phyloP scores from a whole-genome alignment of 2,329 filamentous ascomycete genomes.

The Nectriaceae sp. region DNA sequence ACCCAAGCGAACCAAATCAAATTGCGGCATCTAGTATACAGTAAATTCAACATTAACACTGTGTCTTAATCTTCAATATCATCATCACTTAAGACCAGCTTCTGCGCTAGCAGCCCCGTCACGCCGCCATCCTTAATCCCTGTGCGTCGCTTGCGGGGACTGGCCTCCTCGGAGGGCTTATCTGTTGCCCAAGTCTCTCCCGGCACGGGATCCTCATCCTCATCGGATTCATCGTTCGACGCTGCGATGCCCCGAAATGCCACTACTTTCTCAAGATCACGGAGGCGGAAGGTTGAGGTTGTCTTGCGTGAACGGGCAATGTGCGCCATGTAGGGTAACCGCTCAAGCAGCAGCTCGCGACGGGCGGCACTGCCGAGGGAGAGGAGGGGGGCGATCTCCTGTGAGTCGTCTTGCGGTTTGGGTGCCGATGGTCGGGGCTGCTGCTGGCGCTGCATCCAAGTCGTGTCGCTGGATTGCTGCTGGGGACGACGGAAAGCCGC shows the following conservation, averaged over 20 bases:
- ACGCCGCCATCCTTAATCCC: slow-evolving; percentile 40
- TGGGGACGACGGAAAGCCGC: slow-evolving; percentile 50
- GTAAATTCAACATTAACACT: not conserved
- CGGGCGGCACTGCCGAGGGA: slow-evolving; percentile 67
- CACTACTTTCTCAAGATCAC: slow-evolving; percentile 68
- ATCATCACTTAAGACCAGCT: slow-evolving; percentile 76
- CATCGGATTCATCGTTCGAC: slow-evolving; percentile 46
- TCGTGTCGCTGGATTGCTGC: slow-evolving; percentile 25
- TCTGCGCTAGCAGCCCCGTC: slow-evolving; percentile 56
- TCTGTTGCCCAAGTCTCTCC: slow-evolving; percentile 64
- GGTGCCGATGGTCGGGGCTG: slow-evolving; percentile 20
- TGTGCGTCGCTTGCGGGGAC: slow-evolving; percentile 49
- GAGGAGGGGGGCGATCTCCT: slow-evolving; percentile 44
- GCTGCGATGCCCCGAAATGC: slow-evolving; percentile 62
- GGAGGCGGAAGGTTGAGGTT: slow-evolving; percentile 41
- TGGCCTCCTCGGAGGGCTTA: slow-evolving; percentile 55
- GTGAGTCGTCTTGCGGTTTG: slow-evolving; percentile 17
- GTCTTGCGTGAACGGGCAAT: slow-evolving; percentile 55
- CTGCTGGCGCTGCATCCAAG: slow-evolving; percentile 39
- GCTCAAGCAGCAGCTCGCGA: slow-evolving; percentile 77
- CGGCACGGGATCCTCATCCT: slow-evolving; percentile 44
- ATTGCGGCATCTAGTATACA: slow-evolving; percentile 4
- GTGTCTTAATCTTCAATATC: slow-evolving; percentile 72
- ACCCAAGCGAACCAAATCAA: not conserved
- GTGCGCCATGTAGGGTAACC: slow-evolving; percentile 80